Evolutionary conservation across 2,329 filamentous ascomycete genomes (phyloP).

Genomic region (Metarhizium guizhouense): DNA sequence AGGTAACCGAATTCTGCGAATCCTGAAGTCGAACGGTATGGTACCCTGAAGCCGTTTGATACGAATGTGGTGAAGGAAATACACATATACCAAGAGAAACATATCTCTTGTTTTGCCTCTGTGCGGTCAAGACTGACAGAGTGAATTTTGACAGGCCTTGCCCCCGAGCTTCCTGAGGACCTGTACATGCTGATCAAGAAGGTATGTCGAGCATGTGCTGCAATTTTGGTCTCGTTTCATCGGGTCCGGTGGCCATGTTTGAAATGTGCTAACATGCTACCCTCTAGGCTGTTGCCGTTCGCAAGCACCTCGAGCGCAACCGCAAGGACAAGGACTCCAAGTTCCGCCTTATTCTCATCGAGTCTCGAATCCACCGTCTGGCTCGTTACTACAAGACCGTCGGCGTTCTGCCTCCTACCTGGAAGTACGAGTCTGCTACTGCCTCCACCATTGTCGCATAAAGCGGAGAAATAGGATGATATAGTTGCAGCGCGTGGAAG

Average conservation of each 20-base stretch:
- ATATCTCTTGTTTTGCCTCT: conserved; percentile 55
- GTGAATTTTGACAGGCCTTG: conserved; percentile 88
- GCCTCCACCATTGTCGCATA: conserved; percentile 91
- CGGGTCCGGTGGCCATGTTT: not conserved
- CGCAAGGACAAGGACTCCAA: conserved; percentile 99
- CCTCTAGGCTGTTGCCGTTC: conserved; percentile 81
- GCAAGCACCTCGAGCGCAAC: conserved; percentile 99
- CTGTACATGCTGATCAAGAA: conserved; percentile 99
- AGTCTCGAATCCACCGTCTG: conserved; percentile 99
- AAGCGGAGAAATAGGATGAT: conserved; percentile 21
- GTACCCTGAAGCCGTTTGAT: conserved; percentile 26
- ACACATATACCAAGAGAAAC: conserved; percentile 15
- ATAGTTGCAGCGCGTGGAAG: conserved; percentile 8
- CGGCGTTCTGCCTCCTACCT: conserved; percentile 77
- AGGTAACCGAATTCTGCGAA: conserved; percentile 99
- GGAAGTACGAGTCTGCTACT: conserved; percentile 98
- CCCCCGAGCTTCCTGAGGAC: conserved; percentile 97
- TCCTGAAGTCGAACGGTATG: conserved; percentile 96
- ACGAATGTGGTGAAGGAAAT: conserved; percentile 17
- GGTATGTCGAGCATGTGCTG: conserved; percentile 39
- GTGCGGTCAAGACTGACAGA: conserved; percentile 89
- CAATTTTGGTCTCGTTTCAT: not conserved
- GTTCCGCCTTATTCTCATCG: conserved; percentile 99
- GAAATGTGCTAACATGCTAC: conserved; percentile 16
- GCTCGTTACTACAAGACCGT: conserved; percentile 99